These are phyloP conservation scores for Raphanus sativus DNA, from an alignment of 345 rosid species.

Conservation along the genomic window DNA sequence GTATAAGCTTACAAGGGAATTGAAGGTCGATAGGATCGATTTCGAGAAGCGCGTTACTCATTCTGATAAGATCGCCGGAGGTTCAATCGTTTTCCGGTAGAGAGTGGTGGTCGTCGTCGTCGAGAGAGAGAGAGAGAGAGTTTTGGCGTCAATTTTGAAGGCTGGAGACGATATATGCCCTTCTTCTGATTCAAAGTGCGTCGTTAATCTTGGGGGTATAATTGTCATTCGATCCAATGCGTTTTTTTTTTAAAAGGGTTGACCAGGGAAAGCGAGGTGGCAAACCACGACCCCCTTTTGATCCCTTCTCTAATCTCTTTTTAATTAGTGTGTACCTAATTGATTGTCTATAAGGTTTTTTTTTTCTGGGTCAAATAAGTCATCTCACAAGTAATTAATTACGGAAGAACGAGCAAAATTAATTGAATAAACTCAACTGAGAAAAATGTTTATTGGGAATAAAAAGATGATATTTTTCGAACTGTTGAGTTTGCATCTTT, in stretches of 20 bases:
- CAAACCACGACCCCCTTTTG: neutral
- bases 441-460: too few species aligned
- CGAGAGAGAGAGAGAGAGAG: neutral
- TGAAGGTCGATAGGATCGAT: constrained; percentile 79
- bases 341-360: too few species aligned
- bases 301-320: too few species aligned
- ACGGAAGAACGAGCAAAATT: too few species aligned
- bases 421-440: too few species aligned
- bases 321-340: too few species aligned
- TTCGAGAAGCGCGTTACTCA: constrained; percentile 69
- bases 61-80: constrained; percentile 38
- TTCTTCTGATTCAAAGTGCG: neutral
- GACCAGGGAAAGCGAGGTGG: constrained; percentile 18
- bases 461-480: too few species aligned
- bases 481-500: too few species aligned
- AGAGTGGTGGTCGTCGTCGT: neutral
- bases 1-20: constrained; percentile 57
- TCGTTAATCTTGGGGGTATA: neutral
- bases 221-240: neutral
- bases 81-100: neutral
- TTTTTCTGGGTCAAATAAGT: too few species aligned
- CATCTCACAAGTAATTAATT: too few species aligned
- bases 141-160: constrained; percentile 4
- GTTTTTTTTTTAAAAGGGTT: neutral
- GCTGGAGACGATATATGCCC: constrained; percentile 19